These are phyloP conservation scores for Blastocystis hominis DNA, from an alignment of 352 stramenopile genomes.

Conservation along the genomic window DNA sequence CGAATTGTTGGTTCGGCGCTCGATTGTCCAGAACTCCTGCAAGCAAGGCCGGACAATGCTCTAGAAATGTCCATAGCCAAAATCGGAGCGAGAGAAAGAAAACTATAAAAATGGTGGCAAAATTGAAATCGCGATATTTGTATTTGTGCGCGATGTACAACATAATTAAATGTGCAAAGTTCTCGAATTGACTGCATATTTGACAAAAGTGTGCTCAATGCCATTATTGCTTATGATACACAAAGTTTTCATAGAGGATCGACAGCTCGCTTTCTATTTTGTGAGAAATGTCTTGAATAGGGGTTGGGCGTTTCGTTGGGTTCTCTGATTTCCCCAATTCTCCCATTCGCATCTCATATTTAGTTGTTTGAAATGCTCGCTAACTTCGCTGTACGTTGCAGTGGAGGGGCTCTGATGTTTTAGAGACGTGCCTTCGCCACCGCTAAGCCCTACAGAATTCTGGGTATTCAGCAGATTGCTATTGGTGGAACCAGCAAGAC, in stretches of 20 bases:
- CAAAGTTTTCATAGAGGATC: no score
- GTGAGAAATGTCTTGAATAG: not conserved
- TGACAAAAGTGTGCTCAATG: no score
- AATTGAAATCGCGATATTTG: not conserved
- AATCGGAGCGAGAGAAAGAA: not conserved
- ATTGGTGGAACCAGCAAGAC: constrained; percentile 80
- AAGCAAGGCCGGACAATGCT: not conserved
- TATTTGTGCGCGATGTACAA: not conserved
- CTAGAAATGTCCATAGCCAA: not conserved
- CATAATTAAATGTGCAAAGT: no score
- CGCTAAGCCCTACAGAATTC: constrained; percentile 74
- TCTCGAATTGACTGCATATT: no score
- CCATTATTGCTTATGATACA: no score
- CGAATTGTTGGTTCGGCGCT: not conserved
- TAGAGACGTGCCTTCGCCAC: constrained; percentile 57
- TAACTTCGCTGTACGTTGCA: constrained; percentile 47
- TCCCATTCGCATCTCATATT: not conserved
- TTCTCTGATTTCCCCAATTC: not conserved
- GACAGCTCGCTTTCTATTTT: no score
- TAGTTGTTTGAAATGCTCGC: constrained; percentile 39
- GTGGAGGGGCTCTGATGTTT: not conserved
- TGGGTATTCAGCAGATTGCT: constrained; percentile 92
- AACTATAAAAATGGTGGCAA: not conserved
- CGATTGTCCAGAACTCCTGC: not conserved
- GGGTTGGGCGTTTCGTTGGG: not conserved